A percentile compares a stretch with the other conserved stretches of the same genome.
phyloP scores from a whole-genome alignment of 768 basidiomycete genomes.

The Naganishia friedmannii region DNA sequence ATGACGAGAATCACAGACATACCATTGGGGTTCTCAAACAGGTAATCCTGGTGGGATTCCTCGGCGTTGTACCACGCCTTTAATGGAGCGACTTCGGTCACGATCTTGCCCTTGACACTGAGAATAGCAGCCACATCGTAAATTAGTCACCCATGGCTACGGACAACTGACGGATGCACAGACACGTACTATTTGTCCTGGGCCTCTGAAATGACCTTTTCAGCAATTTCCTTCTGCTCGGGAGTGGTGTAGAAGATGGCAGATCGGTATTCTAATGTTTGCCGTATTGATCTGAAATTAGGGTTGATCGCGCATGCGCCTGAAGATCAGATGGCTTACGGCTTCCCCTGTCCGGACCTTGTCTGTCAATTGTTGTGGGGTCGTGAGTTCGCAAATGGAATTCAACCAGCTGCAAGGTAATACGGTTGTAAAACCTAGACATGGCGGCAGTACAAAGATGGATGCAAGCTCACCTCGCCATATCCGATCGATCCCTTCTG shows the following conservation, averaged over 20 bases:
- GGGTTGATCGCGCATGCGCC: not conserved
- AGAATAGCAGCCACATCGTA: not conserved
- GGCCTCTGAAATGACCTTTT: slow-evolving; percentile 74
- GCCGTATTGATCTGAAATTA: not conserved
- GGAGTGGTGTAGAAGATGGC: slow-evolving; percentile 77
- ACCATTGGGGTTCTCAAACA: slow-evolving; percentile 76
- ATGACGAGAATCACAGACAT: not conserved
- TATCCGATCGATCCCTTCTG: slow-evolving; percentile 75
- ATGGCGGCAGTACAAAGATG: not conserved
- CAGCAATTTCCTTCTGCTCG: slow-evolving; percentile 70
- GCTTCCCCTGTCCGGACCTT: slow-evolving; percentile 72
- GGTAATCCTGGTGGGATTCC: slow-evolving; percentile 55
- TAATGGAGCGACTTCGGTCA: slow-evolving; percentile 69
- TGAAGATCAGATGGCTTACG: slow-evolving; percentile 56
- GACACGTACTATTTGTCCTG: slow-evolving; percentile 73
- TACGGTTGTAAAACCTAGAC: not conserved
- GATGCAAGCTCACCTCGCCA: slow-evolving; percentile 56
- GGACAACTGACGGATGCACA: not conserved
- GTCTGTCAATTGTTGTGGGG: slow-evolving; percentile 75
- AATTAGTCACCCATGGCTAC: not conserved
- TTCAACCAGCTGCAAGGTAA: slow-evolving; percentile 63
- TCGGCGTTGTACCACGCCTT: slow-evolving; percentile 67
- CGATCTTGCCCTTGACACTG: slow-evolving; percentile 67
- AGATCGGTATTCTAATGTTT: slow-evolving; percentile 76
- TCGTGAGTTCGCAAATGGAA: slow-evolving; percentile 95